Conservation (phyloP, 2,329 filamentous ascomycete genomes). For the Fusarium lyarnte region DNA sequence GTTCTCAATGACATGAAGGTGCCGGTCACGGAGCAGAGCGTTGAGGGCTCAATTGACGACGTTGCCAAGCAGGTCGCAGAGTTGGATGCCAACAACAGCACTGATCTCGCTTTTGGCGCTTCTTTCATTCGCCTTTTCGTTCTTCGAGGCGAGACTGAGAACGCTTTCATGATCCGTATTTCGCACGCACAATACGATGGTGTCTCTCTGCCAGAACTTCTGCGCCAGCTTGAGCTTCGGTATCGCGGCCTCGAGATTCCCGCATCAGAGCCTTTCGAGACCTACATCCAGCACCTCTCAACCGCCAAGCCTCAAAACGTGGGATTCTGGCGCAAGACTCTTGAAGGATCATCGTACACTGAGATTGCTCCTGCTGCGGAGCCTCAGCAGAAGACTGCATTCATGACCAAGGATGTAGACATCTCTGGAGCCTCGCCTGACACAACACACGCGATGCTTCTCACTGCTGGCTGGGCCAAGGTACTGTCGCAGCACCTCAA, state of each 20-base stretch:
- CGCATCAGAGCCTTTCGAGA: slow-evolving; percentile 30
- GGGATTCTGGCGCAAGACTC: slow-evolving; percentile 32
- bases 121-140: slow-evolving; percentile 36
- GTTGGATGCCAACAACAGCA: slow-evolving; percentile 15
- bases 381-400: slow-evolving; percentile 29
- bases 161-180: slow-evolving; percentile 45
- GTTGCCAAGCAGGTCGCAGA: slow-evolving; percentile 32
- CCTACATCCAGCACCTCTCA: slow-evolving; percentile 24
- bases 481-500: slow-evolving; percentile 35
- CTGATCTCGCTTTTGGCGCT: slow-evolving; percentile 18
- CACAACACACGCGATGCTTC: slow-evolving; percentile 41
- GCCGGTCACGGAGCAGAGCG: slow-evolving; percentile 19
- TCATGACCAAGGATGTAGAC: slow-evolving; percentile 42
- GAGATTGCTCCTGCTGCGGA: slow-evolving; percentile 32
- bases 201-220: slow-evolving; percentile 56
- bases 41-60: slow-evolving; percentile 16
- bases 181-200: slow-evolving; percentile 63
- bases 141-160: slow-evolving; percentile 27
- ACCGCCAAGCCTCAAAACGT: slow-evolving; percentile 14
- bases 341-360: slow-evolving; percentile 31
- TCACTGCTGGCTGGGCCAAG: slow-evolving; percentile 43
- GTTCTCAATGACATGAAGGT: slow-evolving; percentile 32
- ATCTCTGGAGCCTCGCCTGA: slow-evolving; percentile 37
- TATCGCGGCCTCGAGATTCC: slow-evolving; percentile 46
- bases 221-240: slow-evolving; percentile 52